Evolutionary conservation across 2,329 filamentous ascomycete genomes (phyloP), one percentile per base, ranked within the genome.

Genomic region (Berkeleyomyces rouxiae): DNA sequence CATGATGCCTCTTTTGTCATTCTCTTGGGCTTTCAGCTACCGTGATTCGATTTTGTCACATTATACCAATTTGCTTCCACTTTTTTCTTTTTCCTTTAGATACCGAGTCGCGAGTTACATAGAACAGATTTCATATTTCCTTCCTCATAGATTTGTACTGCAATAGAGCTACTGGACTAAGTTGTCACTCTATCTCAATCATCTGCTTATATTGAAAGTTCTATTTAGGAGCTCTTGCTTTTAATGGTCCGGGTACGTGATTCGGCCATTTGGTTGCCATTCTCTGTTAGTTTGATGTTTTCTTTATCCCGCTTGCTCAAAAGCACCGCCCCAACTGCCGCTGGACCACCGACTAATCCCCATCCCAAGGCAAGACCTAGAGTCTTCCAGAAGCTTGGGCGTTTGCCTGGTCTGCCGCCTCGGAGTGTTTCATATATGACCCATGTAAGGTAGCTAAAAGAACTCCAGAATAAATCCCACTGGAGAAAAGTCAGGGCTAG

Each of bases 401-500:
- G 23, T 13, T 59, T 59, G 31, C 31, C 33, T 37, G 44, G 7
- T 37, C 33, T 23, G 23, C 61, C 57, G 5, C 43, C 43, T 10
- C 36, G 44, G 11, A 59, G 31, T 5, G 43, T 46, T 37, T 59
- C 36, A 39, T 43, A 59, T 3, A 61, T 16, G 13, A 33, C 58
- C 62, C 62, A 63, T 7, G 49, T 42, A 9, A 60, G 13, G 42
- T 43, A 60, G 23, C 13, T 40, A 5, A 40, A 7, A 13, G 46
- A 40, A 13, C 57, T 44, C 23, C 7, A 40, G 33, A 37, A 36
- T 3, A 63, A 10, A 55, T 63, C 62, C 58, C 58, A 63, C 7
- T 60, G 58, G 47, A 63, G 37, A 42, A 63, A 63, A 5, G 39
- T 57, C 31, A 44, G 42, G 1, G 58, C 44, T 16, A 61, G 5